Conservation (phyloP, 371 early-diverging fungal species). For the Mucor racemosus region DNA sequence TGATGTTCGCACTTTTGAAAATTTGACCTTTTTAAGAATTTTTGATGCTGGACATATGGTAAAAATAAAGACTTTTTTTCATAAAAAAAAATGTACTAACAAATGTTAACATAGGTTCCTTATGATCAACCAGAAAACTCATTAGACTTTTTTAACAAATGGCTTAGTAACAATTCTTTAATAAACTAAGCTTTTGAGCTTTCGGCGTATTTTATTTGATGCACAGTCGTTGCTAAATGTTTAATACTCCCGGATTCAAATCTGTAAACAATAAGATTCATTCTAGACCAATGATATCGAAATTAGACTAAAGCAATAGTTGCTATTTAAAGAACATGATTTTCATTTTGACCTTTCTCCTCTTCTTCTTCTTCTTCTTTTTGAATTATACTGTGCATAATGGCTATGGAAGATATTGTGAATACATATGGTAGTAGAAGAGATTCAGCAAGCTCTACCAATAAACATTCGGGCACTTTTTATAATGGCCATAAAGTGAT, state of each 20-base stretch:
- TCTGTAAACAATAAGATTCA: neutral
- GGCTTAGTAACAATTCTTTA: conserved; percentile 45
- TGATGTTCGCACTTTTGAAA: conserved; percentile 64
- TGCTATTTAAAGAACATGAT: neutral
- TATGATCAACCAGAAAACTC: conserved; percentile 65
- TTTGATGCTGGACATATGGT: conserved; percentile 92
- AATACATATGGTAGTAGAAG: conserved; percentile 16
- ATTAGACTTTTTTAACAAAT: conserved; percentile 61
- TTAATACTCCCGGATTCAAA: too few species aligned
- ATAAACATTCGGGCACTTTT: conserved; percentile 16
- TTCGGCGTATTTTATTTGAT: neutral
- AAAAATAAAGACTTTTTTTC: neutral
- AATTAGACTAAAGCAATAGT: neutral
- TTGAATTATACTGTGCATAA: neutral
- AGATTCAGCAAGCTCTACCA: neutral
- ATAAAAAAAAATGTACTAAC: neutral
- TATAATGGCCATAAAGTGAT: conserved; percentile 56
- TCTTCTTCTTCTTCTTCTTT: neutral
- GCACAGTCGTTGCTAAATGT: neutral
- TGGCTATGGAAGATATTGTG: conserved; percentile 22
- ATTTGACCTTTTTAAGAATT: conserved; percentile 80
- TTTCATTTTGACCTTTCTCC: neutral
- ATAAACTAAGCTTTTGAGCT: conserved; percentile 1
- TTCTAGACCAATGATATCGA: neutral
- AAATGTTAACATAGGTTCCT: conserved; percentile 45